A percentile compares a stretch with the other conserved stretches of the same genome.
Evolutionary conservation across 805 yeast species (phyloP).

Genomic region (Groenewaldozyma tartarivorans): DNA sequence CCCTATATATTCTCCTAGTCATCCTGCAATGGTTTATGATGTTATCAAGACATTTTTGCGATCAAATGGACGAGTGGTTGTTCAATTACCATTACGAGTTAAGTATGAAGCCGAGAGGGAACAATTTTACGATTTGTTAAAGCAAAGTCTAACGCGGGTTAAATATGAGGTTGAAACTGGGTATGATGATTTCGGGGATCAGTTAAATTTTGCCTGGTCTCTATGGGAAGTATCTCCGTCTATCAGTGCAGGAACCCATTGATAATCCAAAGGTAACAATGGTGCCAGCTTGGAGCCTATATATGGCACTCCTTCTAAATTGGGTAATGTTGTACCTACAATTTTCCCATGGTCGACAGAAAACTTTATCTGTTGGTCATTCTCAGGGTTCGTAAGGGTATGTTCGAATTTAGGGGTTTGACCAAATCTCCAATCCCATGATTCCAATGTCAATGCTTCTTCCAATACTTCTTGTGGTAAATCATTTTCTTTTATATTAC

Average conservation of each 20-base stretch:
- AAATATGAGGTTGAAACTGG: slow-evolving; percentile 48
- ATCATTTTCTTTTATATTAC: slow-evolving; percentile 7
- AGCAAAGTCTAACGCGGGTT: slow-evolving; percentile 25
- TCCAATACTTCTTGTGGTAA: slow-evolving; percentile 12
- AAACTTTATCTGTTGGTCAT: slow-evolving; percentile 29
- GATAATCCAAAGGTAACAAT: not conserved
- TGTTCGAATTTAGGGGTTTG: slow-evolving; percentile 68
- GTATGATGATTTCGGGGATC: slow-evolving; percentile 72
- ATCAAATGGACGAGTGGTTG: slow-evolving; percentile 37
- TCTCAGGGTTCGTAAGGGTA: slow-evolving; percentile 29
- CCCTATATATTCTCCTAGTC: slow-evolving; percentile 75
- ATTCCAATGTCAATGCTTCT: slow-evolving; percentile 31
- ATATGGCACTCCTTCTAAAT: not conserved
- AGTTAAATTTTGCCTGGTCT: slow-evolving; percentile 36
- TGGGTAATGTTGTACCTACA: too few species aligned
- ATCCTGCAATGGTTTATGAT: slow-evolving; percentile 36
- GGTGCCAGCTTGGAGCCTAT: slow-evolving; percentile 1
- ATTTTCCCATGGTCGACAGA: slow-evolving; percentile 43
- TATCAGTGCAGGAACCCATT: slow-evolving; percentile 6
- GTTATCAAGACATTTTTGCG: too few species aligned
- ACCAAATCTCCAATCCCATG: slow-evolving; percentile 72
- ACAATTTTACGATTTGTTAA: slow-evolving; percentile 47
- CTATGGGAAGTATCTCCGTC: slow-evolving; percentile 6
- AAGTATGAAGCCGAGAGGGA: slow-evolving; percentile 59
- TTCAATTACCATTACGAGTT: slow-evolving; percentile 70